phyloP scores from a whole-genome alignment of 805 yeast genomes.

The Ogataea nitratoaversa region DNA sequence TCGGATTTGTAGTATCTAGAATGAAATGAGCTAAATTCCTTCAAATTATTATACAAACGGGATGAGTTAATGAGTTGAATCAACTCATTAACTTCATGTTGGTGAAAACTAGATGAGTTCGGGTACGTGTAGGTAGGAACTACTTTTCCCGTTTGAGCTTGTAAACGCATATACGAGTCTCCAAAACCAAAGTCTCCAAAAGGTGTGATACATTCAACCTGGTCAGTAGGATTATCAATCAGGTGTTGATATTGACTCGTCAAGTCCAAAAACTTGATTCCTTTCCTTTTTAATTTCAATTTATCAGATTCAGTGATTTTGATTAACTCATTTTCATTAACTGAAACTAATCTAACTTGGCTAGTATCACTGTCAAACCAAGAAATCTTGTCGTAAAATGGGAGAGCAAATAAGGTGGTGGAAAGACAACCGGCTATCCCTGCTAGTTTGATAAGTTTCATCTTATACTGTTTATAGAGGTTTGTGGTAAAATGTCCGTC shows the following conservation, averaged over 20 bases:
- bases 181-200: too few relatives aligned
- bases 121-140: conserved; percentile 50
- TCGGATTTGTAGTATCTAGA: conserved; percentile 77
- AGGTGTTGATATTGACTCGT: conserved; percentile 21
- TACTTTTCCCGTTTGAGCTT: conserved; percentile 8
- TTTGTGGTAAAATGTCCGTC: too few relatives aligned
- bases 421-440: neutral
- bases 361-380: neutral
- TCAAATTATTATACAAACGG: conserved; percentile 8
- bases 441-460: neutral
- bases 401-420: neutral
- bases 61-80: conserved; percentile 7
- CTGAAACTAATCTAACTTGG: conserved; percentile 7
- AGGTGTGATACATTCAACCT: too few relatives aligned
- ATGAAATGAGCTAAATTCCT: conserved; percentile 29
- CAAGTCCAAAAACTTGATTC: conserved; percentile 39
- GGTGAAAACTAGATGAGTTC: conserved; percentile 29
- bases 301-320: conserved; percentile 35
- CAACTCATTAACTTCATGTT: conserved; percentile 32
- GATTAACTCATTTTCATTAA: conserved; percentile 6
- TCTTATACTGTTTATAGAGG: too few relatives aligned
- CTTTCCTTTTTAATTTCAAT: conserved; percentile 29
- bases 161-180: too few relatives aligned
- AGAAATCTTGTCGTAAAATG: neutral
- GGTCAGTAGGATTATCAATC: neutral